Evolutionary conservation across 2,329 filamentous ascomycete genomes (phyloP), one percentile per base, ranked within the genome.

Genomic region (Conoideocrella luteorostrata): DNA sequence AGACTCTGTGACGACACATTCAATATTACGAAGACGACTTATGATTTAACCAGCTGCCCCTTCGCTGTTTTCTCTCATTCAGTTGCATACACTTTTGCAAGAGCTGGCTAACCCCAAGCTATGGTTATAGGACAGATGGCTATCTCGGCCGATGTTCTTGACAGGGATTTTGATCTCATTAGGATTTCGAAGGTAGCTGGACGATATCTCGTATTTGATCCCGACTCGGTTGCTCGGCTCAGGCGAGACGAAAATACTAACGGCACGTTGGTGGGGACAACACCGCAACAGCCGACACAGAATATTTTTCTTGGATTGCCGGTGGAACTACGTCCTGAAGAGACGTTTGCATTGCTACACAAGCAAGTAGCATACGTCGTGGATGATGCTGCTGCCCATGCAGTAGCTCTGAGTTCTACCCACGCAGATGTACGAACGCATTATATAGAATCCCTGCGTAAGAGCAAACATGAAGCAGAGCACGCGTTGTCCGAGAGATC

Each of bases 281-380:
- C 95, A 23, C 91, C 93, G 2, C 90, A 97, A 65, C 84, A 88
- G 45, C 89, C 90, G 5, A 91, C 94, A 55, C 93, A 98, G 66
- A 97, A 95, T 67, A 78, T 95, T 46, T 97, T 97, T 61, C 77
- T 91, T 46, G 88, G 90, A 36, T 69, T 97, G 39, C 93, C 93
- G 3, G 69, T 97, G 21, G 86, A 96, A 69, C 73, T 98, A 35
- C 87, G 93, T 70, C 84, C 88, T 2, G 93, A 97, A 67, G 93
- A 98, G 69, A 90, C 84, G 4, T 77, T 82, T 50, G 68, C 93
- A 43, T 75, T 98, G 22, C 81, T 95, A 46, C 83, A 88, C 52
- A 84, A 83, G 53, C 80, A 78, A 47, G 78, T 81, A 54, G 91
- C 82, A 33, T 88, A 84, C 64, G 74, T 95, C 53, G 81, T 91